Conservation (phyloP, 2,329 filamentous ascomycete species). For the Aureobasidium musti region DNA sequence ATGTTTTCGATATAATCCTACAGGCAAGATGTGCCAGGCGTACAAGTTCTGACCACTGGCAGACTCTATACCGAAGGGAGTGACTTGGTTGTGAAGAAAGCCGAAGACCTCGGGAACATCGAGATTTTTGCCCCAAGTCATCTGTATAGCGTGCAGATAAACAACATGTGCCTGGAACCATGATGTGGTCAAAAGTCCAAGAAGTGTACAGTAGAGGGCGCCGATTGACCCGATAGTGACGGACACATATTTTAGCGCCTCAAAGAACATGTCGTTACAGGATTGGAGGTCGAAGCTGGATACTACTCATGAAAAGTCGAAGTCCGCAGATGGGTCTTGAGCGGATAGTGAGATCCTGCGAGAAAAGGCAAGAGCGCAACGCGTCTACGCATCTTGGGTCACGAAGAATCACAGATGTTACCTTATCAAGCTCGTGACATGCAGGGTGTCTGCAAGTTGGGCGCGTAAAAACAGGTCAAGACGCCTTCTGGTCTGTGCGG, state of each 20-base stretch:
- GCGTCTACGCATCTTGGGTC: background rate
- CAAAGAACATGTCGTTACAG: background rate
- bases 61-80: constrained; percentile 51
- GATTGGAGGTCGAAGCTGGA: background rate
- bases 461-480: constrained; percentile 1
- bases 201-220: constrained; percentile 47
- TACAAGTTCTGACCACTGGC: constrained; percentile 48
- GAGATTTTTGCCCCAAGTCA: constrained; percentile 58
- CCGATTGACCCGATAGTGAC: constrained; percentile 36
- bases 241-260: constrained; percentile 32
- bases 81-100: constrained; percentile 43
- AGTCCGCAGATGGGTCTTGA: background rate
- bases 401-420: background rate
- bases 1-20: constrained; percentile 50
- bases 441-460: constrained; percentile 4
- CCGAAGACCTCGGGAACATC: constrained; percentile 53
- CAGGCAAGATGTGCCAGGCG: constrained; percentile 55
- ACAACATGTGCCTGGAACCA: constrained; percentile 58
- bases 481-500: background rate
- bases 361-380: background rate
- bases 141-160: constrained; percentile 57
- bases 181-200: constrained; percentile 51
- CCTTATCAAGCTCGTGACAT: background rate
- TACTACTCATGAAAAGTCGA: background rate
- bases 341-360: background rate